These are phyloP conservation scores for Euphorbia lathyris DNA, from an alignment of 345 rosid species.

Conservation along the genomic window DNA sequence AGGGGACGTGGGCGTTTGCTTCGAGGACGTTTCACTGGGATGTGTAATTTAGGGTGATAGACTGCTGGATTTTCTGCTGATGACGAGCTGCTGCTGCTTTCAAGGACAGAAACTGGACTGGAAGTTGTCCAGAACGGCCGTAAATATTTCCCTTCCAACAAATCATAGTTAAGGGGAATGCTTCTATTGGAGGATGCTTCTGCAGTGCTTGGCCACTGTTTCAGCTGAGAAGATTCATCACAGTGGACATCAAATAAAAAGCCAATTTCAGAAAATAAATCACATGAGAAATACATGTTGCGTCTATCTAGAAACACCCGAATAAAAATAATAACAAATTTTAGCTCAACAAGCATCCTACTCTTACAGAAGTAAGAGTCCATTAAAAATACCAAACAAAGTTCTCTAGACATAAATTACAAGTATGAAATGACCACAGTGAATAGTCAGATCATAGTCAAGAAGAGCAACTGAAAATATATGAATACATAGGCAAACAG, in stretches of 20 bases:
- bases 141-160: constrained; percentile 42
- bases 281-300: no score
- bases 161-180: constrained; percentile 20
- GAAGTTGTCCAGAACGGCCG: constrained; percentile 48
- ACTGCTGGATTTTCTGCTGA: constrained; percentile 37
- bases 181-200: constrained; percentile 41
- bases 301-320: not conserved
- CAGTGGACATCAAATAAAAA: constrained; percentile 23
- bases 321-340: not conserved
- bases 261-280: not conserved
- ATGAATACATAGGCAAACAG: not conserved
- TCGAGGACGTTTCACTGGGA: constrained; percentile 62
- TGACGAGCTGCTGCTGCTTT: constrained; percentile 56
- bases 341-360: not conserved
- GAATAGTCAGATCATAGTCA: not conserved
- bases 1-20: constrained; percentile 59
- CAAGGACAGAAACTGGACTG: constrained; percentile 77
- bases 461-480: not conserved
- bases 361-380: not conserved
- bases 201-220: constrained; percentile 26
- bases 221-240: constrained; percentile 32
- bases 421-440: not conserved
- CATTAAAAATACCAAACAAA: not conserved
- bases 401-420: not conserved
- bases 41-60: constrained; percentile 26